Conservation (phyloP, 805 yeast genomes). For the Ogataea wickerhamii region DNA sequence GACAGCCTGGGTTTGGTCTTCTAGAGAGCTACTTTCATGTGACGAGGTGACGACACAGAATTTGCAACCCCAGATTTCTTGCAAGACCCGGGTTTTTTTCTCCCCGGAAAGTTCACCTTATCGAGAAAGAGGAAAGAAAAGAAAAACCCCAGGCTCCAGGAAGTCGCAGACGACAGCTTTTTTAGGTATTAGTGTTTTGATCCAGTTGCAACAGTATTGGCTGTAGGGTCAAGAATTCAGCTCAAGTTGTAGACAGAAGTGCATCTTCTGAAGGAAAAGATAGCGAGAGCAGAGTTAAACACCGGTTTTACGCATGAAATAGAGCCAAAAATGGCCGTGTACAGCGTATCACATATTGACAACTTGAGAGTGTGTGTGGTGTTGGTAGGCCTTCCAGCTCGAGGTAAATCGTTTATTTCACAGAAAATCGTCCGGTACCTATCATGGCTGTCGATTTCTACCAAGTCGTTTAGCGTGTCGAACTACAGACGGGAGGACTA, state of each 20-base stretch:
- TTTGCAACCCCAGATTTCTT: background rate
- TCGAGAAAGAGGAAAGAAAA: background rate
- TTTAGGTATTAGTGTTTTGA: background rate
- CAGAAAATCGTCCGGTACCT: constrained; percentile 90
- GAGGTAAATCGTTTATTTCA: constrained; percentile 93
- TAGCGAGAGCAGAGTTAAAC: too few species aligned
- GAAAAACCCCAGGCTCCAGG: background rate
- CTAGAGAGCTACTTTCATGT: too few species aligned
- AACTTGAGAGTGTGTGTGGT: constrained; percentile 79
- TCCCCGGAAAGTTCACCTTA: background rate
- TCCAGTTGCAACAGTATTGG: too few species aligned
- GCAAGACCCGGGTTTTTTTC: background rate
- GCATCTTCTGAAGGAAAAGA: too few species aligned
- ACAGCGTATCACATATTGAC: constrained; percentile 57
- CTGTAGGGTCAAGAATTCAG: too few species aligned
- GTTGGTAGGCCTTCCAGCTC: constrained; percentile 84
- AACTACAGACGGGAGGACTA: constrained; percentile 63
- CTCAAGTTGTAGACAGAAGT: too few species aligned
- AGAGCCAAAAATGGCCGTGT: constrained; percentile 52
- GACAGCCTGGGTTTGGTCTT: too few species aligned
- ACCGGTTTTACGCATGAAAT: too few species aligned
- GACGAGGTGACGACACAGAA: too few species aligned
- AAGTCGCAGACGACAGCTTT: background rate
- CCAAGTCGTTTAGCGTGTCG: constrained; percentile 89
- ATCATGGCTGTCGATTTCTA: constrained; percentile 85